Base-by-base conservation (phyloP, 257 asterid species). In the Petunia secreta region DNA sequence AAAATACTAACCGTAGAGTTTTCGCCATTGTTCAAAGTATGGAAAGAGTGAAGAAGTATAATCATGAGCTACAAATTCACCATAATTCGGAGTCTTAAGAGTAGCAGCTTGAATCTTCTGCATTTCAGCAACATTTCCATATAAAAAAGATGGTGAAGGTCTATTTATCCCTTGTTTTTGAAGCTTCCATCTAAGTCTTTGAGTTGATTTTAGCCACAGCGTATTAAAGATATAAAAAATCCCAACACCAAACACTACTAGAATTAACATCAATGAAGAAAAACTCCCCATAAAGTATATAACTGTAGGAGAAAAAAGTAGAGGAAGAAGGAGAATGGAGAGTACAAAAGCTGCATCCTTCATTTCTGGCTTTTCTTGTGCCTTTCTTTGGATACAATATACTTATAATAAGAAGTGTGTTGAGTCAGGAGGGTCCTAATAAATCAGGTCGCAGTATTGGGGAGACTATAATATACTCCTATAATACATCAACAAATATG, bases 11-110 rank as follows among this genome's bases (percentile, higher is more conserved):
- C 97, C 98, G 46, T 90, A 91, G 84, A 89, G 76, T 84, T 91
- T 92, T 77, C 98, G 86, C 98, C 98, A 94, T 50, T 90, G 91
- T 52, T 92, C 97, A 48, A 94, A 94, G 85, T 94, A 91, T 16
- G 98, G 98, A 55, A 94, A 94, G 83, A 94, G 91, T 2, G 94
- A 89, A 34, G 96, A 87, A 5, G 97, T 91, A 82, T 94, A 94
- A 48, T 94, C 96, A 84, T 94, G 98, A n/a, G 94, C 98, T 15
- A 94, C 88, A 57, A 89, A 88, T 59, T 89, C 92, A 66, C 83
- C 87, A 69, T 69, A 50, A 2, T 82, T 63, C 1, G 79, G 82
- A 13, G 87, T 52, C 53, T 85, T 79, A 74, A 64, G 11, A 1
- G 84, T 59, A 0, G 84, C 65, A 38, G 87, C 91, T 81, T 92